Base-by-base conservation (phyloP, 129 eudicot genomes). In the Ambrosia trifida region DNA sequence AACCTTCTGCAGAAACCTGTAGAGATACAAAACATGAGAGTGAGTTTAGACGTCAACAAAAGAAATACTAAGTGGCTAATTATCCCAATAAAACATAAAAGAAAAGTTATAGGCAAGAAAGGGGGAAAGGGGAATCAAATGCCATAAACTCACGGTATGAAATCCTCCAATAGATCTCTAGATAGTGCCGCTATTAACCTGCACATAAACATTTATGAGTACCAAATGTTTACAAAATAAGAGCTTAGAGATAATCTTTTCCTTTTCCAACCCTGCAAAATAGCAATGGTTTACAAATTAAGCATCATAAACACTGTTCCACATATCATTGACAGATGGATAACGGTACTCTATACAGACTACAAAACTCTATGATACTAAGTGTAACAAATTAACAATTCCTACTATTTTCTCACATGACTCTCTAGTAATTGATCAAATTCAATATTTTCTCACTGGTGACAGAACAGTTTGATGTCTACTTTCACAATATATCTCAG, bases 161-260 rank as follows among this genome's bases (percentile, higher is more conserved):
- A 93, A 74, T 89, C 96, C 76, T 81, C 87, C 84, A 86, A 77
- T 4, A 93, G 78, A 80, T 93, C 98, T 84, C 98, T 85, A 52
- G 98, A 87, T 41, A 93, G 74, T 18, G 89, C 92, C 8, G 96
- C 91, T 64, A 85, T 78, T 87, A 93, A 78, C 87, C 98, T 92
- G 81, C 53, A 75, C 53, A 64, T 13, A 68, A 44, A 74, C 51
- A 64, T n/a, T 24, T 20, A 40, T 13, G 7, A 65, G 30, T 56
- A 44, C 45, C 35, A 60, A 4, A 51, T 32, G 73, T n/a, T n/a
- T n/a, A n/a, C n/a, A n/a, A n/a, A 78, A 72, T 44, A 89, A 80
- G 64, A 87, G 81, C 71, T 84, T 83, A 13, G 90, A 83, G 32
- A 89, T 89, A 74, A 89, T 80, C 65, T 85, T 86, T 80, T 86